Conservation (phyloP, 2,329 filamentous ascomycete species). For the Sporothrix pseudoabietina region DNA sequence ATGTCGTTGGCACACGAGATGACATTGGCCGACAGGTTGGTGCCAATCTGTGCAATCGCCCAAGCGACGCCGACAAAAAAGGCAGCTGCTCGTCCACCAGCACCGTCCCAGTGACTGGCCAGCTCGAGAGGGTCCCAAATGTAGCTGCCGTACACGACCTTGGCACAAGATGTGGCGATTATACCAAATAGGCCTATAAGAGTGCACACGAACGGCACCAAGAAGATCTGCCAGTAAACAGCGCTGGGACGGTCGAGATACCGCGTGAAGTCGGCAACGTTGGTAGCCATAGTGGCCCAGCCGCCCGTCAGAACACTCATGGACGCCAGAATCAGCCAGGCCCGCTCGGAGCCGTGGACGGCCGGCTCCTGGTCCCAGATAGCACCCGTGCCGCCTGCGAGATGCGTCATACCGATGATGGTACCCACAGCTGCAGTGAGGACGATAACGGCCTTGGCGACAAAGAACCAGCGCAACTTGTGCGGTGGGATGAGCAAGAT, state of each 20-base stretch:
- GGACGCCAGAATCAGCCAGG: conserved; percentile 38
- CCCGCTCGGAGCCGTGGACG: conserved; percentile 35
- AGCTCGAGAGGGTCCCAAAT: conserved; percentile 54
- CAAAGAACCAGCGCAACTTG: conserved; percentile 52
- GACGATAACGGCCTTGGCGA: conserved; percentile 41
- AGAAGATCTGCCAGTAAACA: conserved; percentile 37
- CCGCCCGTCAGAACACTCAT: conserved; percentile 38
- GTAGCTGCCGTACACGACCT: conserved; percentile 47
- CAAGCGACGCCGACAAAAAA: conserved; percentile 48
- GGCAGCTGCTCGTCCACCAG: conserved; percentile 46
- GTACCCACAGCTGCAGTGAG: conserved; percentile 17
- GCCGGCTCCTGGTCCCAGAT: conserved; percentile 37
- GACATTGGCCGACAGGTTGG: conserved; percentile 60
- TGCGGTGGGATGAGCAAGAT: conserved; percentile 55
- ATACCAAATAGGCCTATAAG: conserved; percentile 55
- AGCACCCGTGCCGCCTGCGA: conserved; percentile 36
- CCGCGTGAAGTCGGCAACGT: conserved; percentile 37
- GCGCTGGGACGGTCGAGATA: conserved; percentile 37
- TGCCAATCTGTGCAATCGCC: conserved; percentile 59
- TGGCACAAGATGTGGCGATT: conserved; percentile 55
- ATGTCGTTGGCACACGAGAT: conserved; percentile 59
- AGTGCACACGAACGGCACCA: conserved; percentile 41
- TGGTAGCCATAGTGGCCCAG: conserved; percentile 33
- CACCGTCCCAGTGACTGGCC: conserved; percentile 49
- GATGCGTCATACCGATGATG: conserved; percentile 37